Base-by-base conservation (phyloP, 768 basidiomycete species). In the Lentinula edodes region DNA sequence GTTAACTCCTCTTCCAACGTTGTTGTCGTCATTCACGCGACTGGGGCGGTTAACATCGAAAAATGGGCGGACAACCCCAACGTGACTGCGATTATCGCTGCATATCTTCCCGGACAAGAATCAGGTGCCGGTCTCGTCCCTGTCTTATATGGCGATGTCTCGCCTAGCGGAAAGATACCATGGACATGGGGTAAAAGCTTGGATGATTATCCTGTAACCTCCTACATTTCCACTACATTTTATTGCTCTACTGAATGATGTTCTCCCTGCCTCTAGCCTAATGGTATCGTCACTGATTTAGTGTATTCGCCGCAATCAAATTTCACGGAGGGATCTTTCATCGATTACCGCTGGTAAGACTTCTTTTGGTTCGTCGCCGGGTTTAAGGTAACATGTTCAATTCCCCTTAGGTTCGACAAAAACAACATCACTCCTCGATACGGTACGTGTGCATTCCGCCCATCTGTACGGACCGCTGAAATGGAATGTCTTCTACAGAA, bases 151-250 rank as follows among this genome's bases (percentile, higher is more conserved):
- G 83, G 83, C 16, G 72, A 67, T 38, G 76, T 77, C 61, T 83
- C 80, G 69, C 83, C 83, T 2, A 77, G 76, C 15, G 83, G 76
- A 2, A 68, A 78, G 28, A 69, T 84, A 7, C 81, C 83, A 6
- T 85, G 80, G 69, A 84, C 83, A 2, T 80, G 83, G 61, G 82
- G 79, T 34, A 80, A 79, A 71, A 60, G 68, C 10, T 57, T 70
- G 5, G 43, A 65, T 15, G 83, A 84, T 66, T 84, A 83, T 65
- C 63, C 74, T n/a, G 78, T 76, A 38, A 55, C 48, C 45, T 15
- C 38, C 7, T 4, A 20, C 23, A 28, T 35, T 15, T 28, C 32
- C 62, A 16, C 77, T 76, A 76, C 74, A 75, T 54, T 28, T 2
- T 28, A n/a, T 7, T 8, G 51, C 18, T 48, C 4, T 51, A 52